Base-by-base conservation (phyloP, 2,329 filamentous ascomycete genomes). In the Diaporthe nobilis region DNA sequence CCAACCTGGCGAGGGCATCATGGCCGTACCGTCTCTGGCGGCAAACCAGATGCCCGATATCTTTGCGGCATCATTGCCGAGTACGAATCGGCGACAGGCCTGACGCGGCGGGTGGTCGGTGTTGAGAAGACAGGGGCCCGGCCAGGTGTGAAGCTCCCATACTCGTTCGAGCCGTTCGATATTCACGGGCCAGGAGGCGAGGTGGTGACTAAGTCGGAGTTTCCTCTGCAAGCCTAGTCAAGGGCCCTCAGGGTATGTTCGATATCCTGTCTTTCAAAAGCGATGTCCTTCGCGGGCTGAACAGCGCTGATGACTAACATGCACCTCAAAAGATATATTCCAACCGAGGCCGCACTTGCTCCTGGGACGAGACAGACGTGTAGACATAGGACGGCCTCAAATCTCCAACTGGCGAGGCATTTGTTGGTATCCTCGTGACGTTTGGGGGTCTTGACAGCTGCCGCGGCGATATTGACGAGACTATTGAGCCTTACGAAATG, bases 1-100 rank as follows among this genome's bases (percentile, higher is more conserved):
- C 44, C 37, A 61, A 37, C 67, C n/a, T 75, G 17, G 22, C n/a
- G 37, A 72, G 28, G 12, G 67, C 73, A 13, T 75, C 73, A 28
- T 75, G 65, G 65, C 13, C 37, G 13, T 17, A 34, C 37, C 25
- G 25, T 25, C 8, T 22, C 39, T 13, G 53, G 37, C 17, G 10
- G 20, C 28, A 39, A 37, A 10, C 0, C 4, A 22, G 20, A n/a
- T 10, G 20, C 17, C 10, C 34, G 2, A 4, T 31, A 44, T 22
- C 25, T 71, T 17, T 71, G 37, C 34, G 53, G 68, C 8, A 10
- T 71, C 25, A 71, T 2, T 22, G 39, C 68, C 20, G 68, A 71
- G 37, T 58, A 58, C 31, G 42, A 22, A 10, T 53, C 68, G 13
- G 12, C 28, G 49, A 15, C 68, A 42, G 53, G 13, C 25, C 17